phyloP scores from a whole-genome alignment of 169 alveolate genomes.

The Theileria sp. region DNA sequence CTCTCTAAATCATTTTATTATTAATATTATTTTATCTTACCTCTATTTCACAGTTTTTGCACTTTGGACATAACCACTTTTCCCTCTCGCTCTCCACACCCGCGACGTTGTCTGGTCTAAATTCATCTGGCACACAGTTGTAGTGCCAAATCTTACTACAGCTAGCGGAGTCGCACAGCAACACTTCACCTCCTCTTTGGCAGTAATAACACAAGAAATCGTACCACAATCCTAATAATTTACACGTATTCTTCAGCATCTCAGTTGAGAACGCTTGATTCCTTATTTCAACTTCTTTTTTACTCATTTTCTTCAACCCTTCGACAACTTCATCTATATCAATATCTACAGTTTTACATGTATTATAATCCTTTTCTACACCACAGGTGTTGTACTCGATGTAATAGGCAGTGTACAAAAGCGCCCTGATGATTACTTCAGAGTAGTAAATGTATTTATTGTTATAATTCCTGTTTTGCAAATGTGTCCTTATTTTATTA shows the following conservation, averaged over 20 bases:
- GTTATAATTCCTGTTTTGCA: neutral
- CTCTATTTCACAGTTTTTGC: conserved; percentile 23
- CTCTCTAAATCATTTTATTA: conserved; percentile 7
- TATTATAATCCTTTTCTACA: neutral
- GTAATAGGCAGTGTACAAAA: neutral
- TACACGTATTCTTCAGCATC: conserved; percentile 43
- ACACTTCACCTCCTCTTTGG: conserved; percentile 71
- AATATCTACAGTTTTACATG: neutral
- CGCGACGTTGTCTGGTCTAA: conserved; percentile 4
- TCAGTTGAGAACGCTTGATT: conserved; percentile 3
- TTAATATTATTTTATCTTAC: conserved; percentile 20
- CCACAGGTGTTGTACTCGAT: conserved; percentile 10
- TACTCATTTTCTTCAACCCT: neutral
- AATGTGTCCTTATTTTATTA: neutral
- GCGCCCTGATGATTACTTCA: neutral
- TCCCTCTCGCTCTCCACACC: neutral
- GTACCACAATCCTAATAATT: conserved; percentile 43
- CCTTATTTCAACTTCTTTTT: conserved; percentile 12
- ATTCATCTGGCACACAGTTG: conserved; percentile 61
- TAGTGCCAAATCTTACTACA: conserved; percentile 74
- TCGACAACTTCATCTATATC: neutral
- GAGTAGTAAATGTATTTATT: neutral
- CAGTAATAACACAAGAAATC: conserved; percentile 70
- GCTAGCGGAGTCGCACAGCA: conserved; percentile 63
- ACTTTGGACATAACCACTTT: conserved; percentile 66